A percentile compares a stretch with the other conserved stretches of the same genome.
These are phyloP conservation scores for Globisporangium mamillatum DNA, from an alignment of 352 stramenopile genomes.

Conservation along the genomic window DNA sequence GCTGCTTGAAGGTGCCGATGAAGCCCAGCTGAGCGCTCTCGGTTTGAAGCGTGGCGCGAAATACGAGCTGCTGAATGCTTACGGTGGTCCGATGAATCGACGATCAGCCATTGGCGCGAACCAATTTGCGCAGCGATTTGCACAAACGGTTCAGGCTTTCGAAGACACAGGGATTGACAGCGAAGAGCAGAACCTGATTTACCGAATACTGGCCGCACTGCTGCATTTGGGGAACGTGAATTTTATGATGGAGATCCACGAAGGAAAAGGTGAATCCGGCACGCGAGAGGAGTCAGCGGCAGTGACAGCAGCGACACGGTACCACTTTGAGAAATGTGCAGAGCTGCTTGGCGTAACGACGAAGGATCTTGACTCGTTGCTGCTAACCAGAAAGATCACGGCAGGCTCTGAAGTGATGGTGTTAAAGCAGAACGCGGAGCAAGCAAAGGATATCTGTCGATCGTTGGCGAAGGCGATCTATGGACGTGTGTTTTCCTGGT, in stretches of 20 bases:
- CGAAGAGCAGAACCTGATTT: slow-evolving; percentile 51
- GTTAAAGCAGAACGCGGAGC: slow-evolving; percentile 61
- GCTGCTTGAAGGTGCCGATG: slow-evolving; percentile 80
- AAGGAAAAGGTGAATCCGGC: slow-evolving; percentile 11
- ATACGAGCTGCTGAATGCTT: slow-evolving; percentile 90
- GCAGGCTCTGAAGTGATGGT: slow-evolving; percentile 89
- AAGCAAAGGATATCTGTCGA: slow-evolving; percentile 88
- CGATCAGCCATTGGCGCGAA: slow-evolving; percentile 28
- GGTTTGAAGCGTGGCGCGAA: slow-evolving; percentile 57
- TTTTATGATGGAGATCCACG: slow-evolving; percentile 45
- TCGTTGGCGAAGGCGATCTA: slow-evolving; percentile 97
- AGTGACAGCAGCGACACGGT: slow-evolving; percentile 32
- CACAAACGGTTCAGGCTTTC: slow-evolving; percentile 71
- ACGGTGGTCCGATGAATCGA: slow-evolving; percentile 44
- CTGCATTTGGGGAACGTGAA: slow-evolving; percentile 95
- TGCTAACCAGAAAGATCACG: slow-evolving; percentile 91
- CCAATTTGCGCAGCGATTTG: slow-evolving; percentile 62
- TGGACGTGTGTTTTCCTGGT: slow-evolving; percentile 93
- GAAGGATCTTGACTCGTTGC: slow-evolving; percentile 78
- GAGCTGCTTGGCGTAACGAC: slow-evolving; percentile 85
- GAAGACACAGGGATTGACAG: slow-evolving; percentile 64
- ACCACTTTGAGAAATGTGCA: slow-evolving; percentile 81
- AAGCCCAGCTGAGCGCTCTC: slow-evolving; percentile 61
- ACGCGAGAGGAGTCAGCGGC: slow-evolving; percentile 47
- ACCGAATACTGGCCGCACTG: slow-evolving; percentile 85